Conservation (phyloP, 768 basidiomycete species). For the Cubamyces lactineus region DNA sequence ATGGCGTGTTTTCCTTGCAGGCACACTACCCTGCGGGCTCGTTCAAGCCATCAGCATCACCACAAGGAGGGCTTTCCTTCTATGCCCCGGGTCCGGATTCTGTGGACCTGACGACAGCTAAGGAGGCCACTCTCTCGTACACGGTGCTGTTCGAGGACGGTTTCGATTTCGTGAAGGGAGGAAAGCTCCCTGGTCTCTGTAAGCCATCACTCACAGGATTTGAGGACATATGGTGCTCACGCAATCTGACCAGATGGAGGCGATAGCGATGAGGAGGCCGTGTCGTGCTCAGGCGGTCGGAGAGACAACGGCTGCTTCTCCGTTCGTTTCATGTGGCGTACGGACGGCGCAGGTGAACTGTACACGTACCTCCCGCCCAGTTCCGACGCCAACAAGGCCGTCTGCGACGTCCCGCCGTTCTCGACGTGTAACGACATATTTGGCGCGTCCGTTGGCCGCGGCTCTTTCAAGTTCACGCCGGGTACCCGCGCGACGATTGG, state of each 20-base stretch:
- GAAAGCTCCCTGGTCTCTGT: constrained; percentile 77
- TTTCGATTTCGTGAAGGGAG: constrained; percentile 67
- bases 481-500: constrained; percentile 70
- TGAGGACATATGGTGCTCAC: background rate
- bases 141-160: constrained; percentile 63
- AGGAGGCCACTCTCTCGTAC: constrained; percentile 65
- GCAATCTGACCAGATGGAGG: constrained; percentile 53
- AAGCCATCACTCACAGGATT: constrained; percentile 28
- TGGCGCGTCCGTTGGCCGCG: constrained; percentile 70
- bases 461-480: constrained; percentile 61
- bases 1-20: constrained; percentile 29
- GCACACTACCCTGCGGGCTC: constrained; percentile 47
- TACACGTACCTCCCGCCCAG: constrained; percentile 50
- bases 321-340: constrained; percentile 75
- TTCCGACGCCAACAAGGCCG: constrained; percentile 49
- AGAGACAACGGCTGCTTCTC: constrained; percentile 64
- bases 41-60: constrained; percentile 49
- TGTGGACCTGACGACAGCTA: constrained; percentile 62
- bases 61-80: constrained; percentile 68
- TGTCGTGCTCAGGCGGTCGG: constrained; percentile 68
- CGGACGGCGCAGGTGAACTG: constrained; percentile 43
- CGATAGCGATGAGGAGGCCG: constrained; percentile 48
- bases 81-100: constrained; percentile 60
- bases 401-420: constrained; percentile 51
- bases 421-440: constrained; percentile 64